Conservation (phyloP, 352 stramenopile species). For the Globisporangium recalcitrans region DNA sequence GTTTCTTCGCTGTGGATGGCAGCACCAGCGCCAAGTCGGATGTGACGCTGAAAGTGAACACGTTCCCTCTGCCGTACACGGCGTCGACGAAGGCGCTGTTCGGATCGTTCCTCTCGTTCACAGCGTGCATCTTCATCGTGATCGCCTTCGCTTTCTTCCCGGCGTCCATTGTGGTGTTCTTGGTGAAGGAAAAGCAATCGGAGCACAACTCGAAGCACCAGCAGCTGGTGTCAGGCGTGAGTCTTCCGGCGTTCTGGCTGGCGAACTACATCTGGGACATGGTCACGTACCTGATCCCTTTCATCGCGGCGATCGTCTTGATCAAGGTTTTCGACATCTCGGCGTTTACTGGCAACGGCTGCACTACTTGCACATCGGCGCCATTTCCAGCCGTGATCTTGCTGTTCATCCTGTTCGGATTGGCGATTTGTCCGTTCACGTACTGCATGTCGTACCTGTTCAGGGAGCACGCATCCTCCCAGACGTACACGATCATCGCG, state of each 20-base stretch:
- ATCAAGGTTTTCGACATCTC: slow-evolving; percentile 29
- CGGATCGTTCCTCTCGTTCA: slow-evolving; percentile 51
- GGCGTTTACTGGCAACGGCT: slow-evolving; percentile 24
- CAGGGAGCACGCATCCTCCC: slow-evolving; percentile 34
- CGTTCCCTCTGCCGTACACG: slow-evolving; percentile 42
- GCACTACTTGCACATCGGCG: slow-evolving; percentile 13
- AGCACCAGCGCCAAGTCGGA: slow-evolving; percentile 13
- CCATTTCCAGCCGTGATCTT: slow-evolving; percentile 36
- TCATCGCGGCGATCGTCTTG: slow-evolving; percentile 31
- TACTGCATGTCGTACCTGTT: slow-evolving; percentile 64
- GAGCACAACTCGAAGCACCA: slow-evolving; percentile 94
- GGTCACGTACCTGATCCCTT: slow-evolving; percentile 80
- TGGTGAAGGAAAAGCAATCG: slow-evolving; percentile 92
- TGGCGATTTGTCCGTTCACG: slow-evolving; percentile 54
- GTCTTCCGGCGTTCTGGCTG: slow-evolving; percentile 92
- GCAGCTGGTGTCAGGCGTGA: slow-evolving; percentile 92
- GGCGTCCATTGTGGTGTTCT: slow-evolving; percentile 88
- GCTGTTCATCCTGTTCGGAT: slow-evolving; percentile 52
- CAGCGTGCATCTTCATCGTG: slow-evolving; percentile 79
- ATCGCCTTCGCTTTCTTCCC: slow-evolving; percentile 90
- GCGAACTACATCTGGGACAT: slow-evolving; percentile 93
- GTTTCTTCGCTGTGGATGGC: slow-evolving; percentile 37
- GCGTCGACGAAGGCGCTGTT: slow-evolving; percentile 34
- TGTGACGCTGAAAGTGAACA: slow-evolving; percentile 39
- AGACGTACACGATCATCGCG: slow-evolving; percentile 38